These are phyloP conservation scores for Penicillium brasilianum DNA, from an alignment of 2,329 filamentous ascomycete species.

Conservation along the genomic window DNA sequence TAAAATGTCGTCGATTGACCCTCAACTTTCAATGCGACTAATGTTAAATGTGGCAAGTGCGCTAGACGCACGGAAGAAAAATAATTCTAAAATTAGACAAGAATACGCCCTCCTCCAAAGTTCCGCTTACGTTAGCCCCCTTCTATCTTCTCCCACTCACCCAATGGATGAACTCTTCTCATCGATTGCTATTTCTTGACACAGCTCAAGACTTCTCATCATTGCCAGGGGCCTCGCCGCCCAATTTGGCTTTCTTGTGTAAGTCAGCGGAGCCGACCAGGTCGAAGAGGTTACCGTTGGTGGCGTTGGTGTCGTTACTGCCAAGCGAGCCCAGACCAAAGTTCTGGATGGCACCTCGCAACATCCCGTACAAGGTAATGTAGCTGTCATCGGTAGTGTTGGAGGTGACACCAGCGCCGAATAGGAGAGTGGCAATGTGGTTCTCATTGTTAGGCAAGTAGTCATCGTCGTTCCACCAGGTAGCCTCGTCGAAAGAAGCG, in stretches of 20 bases:
- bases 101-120: neutral
- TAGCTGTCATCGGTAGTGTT: constrained; percentile 18
- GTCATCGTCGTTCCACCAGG: constrained; percentile 24
- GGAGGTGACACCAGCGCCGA: constrained; percentile 18
- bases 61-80: neutral
- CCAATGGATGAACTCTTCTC: neutral
- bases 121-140: neutral
- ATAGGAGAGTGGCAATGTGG: constrained; percentile 20
- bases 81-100: neutral
- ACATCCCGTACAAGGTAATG: constrained; percentile 19
- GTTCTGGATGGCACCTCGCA: constrained; percentile 24
- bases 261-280: neutral
- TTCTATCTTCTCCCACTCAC: neutral
- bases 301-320: constrained; percentile 22
- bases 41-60: neutral
- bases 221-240: neutral
- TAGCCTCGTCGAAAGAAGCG: constrained; percentile 26
- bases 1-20: neutral
- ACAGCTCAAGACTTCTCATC: neutral
- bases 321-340: constrained; percentile 22
- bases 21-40: neutral
- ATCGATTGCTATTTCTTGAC: neutral
- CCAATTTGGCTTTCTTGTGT: neutral
- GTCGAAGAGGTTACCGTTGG: constrained; percentile 19
- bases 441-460: constrained; percentile 21